Evolutionary conservation across 352 stramenopile genomes (phyloP).

Genomic region (Phytophthora kernoviae): DNA sequence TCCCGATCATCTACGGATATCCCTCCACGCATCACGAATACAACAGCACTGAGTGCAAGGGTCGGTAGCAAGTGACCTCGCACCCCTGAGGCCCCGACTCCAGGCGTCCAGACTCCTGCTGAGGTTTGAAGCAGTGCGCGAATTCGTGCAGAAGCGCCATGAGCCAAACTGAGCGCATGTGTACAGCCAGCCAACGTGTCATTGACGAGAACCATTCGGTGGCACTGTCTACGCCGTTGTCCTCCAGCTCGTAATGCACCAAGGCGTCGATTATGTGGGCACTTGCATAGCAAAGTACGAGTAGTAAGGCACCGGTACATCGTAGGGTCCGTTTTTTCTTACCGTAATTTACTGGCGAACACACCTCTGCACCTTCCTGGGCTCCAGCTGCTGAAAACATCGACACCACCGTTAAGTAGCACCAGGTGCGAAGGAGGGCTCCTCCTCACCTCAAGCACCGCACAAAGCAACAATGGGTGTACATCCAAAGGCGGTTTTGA

Average conservation of each 20-base stretch:
- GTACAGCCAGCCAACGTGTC: slow-evolving; percentile 43
- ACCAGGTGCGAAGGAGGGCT: too few species aligned
- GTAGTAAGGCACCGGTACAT: too few species aligned
- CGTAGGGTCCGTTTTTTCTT: too few species aligned
- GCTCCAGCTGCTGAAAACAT: too few species aligned
- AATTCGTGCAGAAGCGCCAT: slow-evolving; percentile 47
- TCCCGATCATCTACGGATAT: slow-evolving; percentile 43
- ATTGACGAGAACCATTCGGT: slow-evolving; percentile 41
- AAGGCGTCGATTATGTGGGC: slow-evolving; percentile 56
- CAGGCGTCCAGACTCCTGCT: slow-evolving; percentile 50
- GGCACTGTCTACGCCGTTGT: slow-evolving; percentile 38
- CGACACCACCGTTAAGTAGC: too few species aligned
- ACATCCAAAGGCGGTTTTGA: too few species aligned
- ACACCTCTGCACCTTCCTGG: too few species aligned
- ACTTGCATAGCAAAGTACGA: slow-evolving; percentile 36
- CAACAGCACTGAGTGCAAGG: slow-evolving; percentile 36
- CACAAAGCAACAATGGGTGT: too few species aligned
- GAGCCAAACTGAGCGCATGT: slow-evolving; percentile 59
- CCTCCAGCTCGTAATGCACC: slow-evolving; percentile 58
- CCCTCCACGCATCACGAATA: slow-evolving; percentile 43
- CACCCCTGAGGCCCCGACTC: slow-evolving; percentile 45
- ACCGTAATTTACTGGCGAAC: too few species aligned
- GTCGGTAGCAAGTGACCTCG: slow-evolving; percentile 46
- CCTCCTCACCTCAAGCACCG: too few species aligned
- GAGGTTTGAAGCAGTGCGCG: slow-evolving; percentile 57